These are phyloP conservation scores for Halenospora varia DNA, from an alignment of 495 filamentous ascomycete genomes.

Conservation along the genomic window DNA sequence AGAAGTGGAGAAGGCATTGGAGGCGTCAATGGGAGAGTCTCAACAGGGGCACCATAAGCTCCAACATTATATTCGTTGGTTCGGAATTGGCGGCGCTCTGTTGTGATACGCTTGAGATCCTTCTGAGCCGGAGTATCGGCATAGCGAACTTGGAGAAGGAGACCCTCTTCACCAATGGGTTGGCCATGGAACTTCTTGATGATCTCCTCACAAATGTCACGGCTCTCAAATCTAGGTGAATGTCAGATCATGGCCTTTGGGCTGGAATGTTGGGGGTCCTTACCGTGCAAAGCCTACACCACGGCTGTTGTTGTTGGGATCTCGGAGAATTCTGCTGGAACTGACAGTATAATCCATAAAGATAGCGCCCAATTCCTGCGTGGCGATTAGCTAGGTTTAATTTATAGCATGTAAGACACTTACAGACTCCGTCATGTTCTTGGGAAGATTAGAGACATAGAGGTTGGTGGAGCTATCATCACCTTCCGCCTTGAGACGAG, in stretches of 20 bases:
- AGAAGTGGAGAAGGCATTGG: conserved; percentile 17
- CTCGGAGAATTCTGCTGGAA: conserved; percentile 89
- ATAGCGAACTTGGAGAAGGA: conserved; percentile 88
- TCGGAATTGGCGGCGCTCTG: conserved; percentile 86
- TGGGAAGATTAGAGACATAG: conserved; percentile 93
- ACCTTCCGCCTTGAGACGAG: conserved; percentile 86
- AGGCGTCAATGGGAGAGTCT: conserved; percentile 40
- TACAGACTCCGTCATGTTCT: conserved; percentile 83
- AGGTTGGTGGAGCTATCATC: conserved; percentile 88
- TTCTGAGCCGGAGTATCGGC: conserved; percentile 97
- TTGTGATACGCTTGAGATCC: conserved; percentile 88
- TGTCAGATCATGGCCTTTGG: neutral
- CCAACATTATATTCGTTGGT: conserved; percentile 88
- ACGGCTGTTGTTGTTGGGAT: conserved; percentile 84
- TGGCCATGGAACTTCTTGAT: conserved; percentile 79
- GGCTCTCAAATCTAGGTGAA: conserved; percentile 70
- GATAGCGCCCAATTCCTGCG: conserved; percentile 66
- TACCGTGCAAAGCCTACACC: conserved; percentile 97
- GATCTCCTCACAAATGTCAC: conserved; percentile 81
- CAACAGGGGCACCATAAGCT: conserved; percentile 51
- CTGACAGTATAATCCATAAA: conserved; percentile 81
- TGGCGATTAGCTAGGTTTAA: conserved; percentile 18
- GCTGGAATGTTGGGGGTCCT: conserved; percentile 21
- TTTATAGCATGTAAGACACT: conserved; percentile 26
- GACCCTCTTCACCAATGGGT: conserved; percentile 63